A percentile compares a stretch with the other conserved stretches of the same genome.
Evolutionary conservation across 2,329 filamentous ascomycete genomes (phyloP).

Genomic region (Helminthosporium solani): DNA sequence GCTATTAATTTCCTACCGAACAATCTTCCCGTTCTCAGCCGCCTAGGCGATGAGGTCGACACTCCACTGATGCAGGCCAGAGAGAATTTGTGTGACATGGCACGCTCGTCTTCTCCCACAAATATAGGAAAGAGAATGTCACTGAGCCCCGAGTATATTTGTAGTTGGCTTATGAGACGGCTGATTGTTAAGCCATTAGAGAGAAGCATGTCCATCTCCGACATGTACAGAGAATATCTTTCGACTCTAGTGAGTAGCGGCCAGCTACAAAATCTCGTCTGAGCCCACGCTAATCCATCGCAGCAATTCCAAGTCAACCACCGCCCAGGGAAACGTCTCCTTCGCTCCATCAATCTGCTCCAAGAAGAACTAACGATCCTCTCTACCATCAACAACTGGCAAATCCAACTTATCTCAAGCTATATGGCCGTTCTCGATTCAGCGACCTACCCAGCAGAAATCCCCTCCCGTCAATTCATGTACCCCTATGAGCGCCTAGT

Average conservation of each 20-base stretch:
- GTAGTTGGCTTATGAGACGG: slow-evolving; percentile 33
- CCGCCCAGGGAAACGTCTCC: slow-evolving; percentile 32
- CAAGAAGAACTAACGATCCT: slow-evolving; percentile 34
- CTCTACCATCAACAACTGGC: slow-evolving; percentile 25
- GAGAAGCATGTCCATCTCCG: slow-evolving; percentile 25
- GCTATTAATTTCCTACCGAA: slow-evolving; percentile 3
- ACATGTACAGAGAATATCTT: slow-evolving; percentile 35
- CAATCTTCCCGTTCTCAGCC: slow-evolving; percentile 9
- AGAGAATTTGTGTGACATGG: slow-evolving; percentile 31
- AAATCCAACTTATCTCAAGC: slow-evolving; percentile 27
- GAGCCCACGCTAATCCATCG: slow-evolving; percentile 7
- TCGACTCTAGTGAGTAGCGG: slow-evolving; percentile 28
- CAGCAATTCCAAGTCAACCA: slow-evolving; percentile 41
- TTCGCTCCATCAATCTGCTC: slow-evolving; percentile 35
- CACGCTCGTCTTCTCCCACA: slow-evolving; percentile 8
- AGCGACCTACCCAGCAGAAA: slow-evolving; percentile 19
- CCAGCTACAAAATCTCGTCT: neutral
- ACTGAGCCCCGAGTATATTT: slow-evolving; percentile 30
- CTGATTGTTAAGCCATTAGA: slow-evolving; percentile 33
- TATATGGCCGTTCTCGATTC: slow-evolving; percentile 30
- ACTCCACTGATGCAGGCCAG: slow-evolving; percentile 16
- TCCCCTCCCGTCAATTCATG: slow-evolving; percentile 19
- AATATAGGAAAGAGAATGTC: slow-evolving; percentile 20
- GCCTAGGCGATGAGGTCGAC: slow-evolving; percentile 18
- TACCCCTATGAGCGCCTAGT: slow-evolving; percentile 26